These are phyloP conservation scores for Globisporangium apiculatum DNA, from an alignment of 352 stramenopile species.

Conservation along the genomic window DNA sequence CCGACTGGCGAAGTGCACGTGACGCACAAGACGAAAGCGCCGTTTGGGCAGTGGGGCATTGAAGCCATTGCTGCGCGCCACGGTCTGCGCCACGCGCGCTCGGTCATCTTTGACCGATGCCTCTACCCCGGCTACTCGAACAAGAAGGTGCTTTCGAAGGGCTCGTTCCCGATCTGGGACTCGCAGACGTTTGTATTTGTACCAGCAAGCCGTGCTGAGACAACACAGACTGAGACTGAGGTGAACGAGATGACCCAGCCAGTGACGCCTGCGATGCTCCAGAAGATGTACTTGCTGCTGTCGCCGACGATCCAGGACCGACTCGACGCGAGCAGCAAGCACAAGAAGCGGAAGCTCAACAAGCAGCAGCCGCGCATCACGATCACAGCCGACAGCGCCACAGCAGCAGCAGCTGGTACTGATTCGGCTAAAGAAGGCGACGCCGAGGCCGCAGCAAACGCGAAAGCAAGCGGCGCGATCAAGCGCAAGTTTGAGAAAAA, in stretches of 20 bases:
- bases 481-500: slow-evolving; percentile 13
- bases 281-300: slow-evolving; percentile 60
- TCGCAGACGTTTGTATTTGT: slow-evolving; percentile 93
- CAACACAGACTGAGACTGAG: background rate
- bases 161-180: slow-evolving; percentile 95
- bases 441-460: background rate
- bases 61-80: slow-evolving; percentile 46
- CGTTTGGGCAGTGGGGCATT: slow-evolving; percentile 87
- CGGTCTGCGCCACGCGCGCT: slow-evolving; percentile 48
- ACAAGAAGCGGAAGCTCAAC: slow-evolving; percentile 23
- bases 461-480: background rate
- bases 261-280: slow-evolving; percentile 53
- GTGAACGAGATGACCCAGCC: slow-evolving; percentile 17
- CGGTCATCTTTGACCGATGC: slow-evolving; percentile 91
- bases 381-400: background rate
- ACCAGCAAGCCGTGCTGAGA: slow-evolving; percentile 15
- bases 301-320: slow-evolving; percentile 54
- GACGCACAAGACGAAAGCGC: slow-evolving; percentile 94
- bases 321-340: slow-evolving; percentile 38
- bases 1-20: slow-evolving; percentile 88
- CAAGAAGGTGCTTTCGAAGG: slow-evolving; percentile 94
- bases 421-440: background rate
- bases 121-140: slow-evolving; percentile 92
- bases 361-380: slow-evolving; percentile 18
- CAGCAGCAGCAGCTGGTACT: background rate